These are phyloP conservation scores for Phytophthora idaei DNA, from an alignment of 352 stramenopile species.

Conservation along the genomic window DNA sequence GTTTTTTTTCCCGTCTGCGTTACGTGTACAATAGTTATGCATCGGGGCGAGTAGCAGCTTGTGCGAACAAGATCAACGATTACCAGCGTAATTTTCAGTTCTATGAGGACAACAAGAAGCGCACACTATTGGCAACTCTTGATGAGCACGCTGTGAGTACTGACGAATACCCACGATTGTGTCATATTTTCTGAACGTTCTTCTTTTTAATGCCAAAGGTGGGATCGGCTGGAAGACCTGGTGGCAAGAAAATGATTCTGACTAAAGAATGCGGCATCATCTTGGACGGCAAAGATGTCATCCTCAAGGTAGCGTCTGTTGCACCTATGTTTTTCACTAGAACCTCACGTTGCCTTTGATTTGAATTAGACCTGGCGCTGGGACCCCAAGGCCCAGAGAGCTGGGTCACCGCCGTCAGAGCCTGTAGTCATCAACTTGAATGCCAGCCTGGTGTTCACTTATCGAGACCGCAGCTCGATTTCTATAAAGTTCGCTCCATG, in stretches of 20 bases:
- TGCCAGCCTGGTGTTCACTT: constrained; percentile 72
- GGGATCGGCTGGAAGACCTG: constrained; percentile 56
- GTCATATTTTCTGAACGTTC: not conserved
- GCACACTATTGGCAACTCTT: constrained; percentile 61
- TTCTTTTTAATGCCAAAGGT: constrained; percentile 40
- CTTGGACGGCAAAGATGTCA: constrained; percentile 50
- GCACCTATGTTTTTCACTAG: too few relatives aligned
- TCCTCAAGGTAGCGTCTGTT: constrained; percentile 50
- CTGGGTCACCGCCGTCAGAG: constrained; percentile 58
- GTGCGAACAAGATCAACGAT: constrained; percentile 72
- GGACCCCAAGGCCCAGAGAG: constrained; percentile 67
- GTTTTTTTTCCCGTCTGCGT: not conserved
- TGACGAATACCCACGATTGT: not conserved
- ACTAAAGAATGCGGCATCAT: constrained; percentile 71
- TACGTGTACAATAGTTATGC: constrained; percentile 43
- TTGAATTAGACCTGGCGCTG: constrained; percentile 60
- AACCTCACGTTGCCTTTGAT: too few relatives aligned
- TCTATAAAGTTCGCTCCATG: constrained; percentile 63
- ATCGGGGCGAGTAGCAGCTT: constrained; percentile 68
- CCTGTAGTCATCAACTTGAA: constrained; percentile 78
- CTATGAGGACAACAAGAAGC: constrained; percentile 68
- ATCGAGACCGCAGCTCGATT: constrained; percentile 67
- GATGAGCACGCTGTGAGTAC: constrained; percentile 68
- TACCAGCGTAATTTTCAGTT: constrained; percentile 73
- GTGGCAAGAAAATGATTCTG: constrained; percentile 66